Conservation (phyloP, 2,329 filamentous ascomycete species). For the Ophiosphaerella korrae region DNA sequence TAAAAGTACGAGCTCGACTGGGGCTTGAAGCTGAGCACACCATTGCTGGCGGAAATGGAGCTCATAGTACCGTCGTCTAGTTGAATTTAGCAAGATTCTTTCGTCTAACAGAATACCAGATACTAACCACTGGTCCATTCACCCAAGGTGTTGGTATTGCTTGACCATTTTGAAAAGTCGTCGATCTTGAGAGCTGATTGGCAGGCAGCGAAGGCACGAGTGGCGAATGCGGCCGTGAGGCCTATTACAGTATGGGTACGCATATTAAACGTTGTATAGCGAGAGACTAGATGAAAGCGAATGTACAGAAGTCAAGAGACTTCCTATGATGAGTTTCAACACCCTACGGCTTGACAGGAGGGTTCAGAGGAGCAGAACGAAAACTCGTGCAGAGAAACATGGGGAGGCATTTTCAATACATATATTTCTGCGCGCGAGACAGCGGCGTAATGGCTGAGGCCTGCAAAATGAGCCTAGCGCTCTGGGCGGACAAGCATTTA, state of each 20-base stretch:
- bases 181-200: conserved; percentile 44
- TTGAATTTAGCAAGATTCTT: conserved; percentile 9
- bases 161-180: conserved; percentile 46
- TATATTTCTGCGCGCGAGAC: conserved; percentile 27
- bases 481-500: conserved; percentile 31
- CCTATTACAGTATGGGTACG: conserved; percentile 36
- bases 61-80: conserved; percentile 59
- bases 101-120: not conserved
- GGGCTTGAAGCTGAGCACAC: conserved; percentile 58
- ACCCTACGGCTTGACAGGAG: conserved; percentile 21
- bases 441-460: conserved; percentile 29
- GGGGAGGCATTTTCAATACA: conserved; percentile 19
- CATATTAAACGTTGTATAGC: conserved; percentile 36
- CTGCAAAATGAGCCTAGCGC: conserved; percentile 28
- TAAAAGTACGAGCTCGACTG: conserved; percentile 59
- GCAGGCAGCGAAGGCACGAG: conserved; percentile 42
- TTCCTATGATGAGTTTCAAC: conserved; percentile 29
- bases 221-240: conserved; percentile 38
- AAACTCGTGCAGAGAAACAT: conserved; percentile 20
- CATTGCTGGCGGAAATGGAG: conserved; percentile 49
- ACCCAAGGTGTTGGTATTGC: conserved; percentile 43
- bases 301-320: conserved; percentile 45
- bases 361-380: conserved; percentile 23
- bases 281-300: conserved; percentile 42
- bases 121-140: conserved; percentile 44